Evolutionary conservation across 116 monocot species (phyloP).

Genomic region (Dioscorea cayenensis): DNA sequence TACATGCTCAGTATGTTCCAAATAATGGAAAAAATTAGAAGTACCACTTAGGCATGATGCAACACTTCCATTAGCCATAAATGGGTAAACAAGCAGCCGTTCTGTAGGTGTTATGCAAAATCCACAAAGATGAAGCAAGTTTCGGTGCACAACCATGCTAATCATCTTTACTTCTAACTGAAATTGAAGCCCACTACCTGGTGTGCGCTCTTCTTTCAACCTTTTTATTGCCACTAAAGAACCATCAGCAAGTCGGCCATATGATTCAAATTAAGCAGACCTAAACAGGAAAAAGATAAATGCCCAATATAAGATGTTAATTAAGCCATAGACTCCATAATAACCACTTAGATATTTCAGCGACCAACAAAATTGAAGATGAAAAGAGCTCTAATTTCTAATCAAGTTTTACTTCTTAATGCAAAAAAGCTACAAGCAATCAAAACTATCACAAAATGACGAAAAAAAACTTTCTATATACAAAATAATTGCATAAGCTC

Average conservation of each 20-base stretch:
- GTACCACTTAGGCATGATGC: slow-evolving; percentile 86
- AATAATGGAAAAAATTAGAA: not conserved
- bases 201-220: slow-evolving; percentile 83
- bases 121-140: slow-evolving; percentile 75
- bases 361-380: too few relatives aligned
- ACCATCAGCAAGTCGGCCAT: slow-evolving; percentile 71
- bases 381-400: too few relatives aligned
- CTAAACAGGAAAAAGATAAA: too few relatives aligned
- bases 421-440: not conserved
- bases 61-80: slow-evolving; percentile 96
- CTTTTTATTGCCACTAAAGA: slow-evolving; percentile 86
- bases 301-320: too few relatives aligned
- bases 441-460: too few relatives aligned
- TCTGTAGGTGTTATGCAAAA: slow-evolving; percentile 97
- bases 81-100: slow-evolving; percentile 89
- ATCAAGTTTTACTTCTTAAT: not conserved
- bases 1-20: not conserved
- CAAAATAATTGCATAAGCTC: not conserved
- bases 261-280: too few relatives aligned
- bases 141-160: slow-evolving; percentile 95
- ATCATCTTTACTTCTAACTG: slow-evolving; percentile 98
- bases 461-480: not conserved
- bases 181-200: slow-evolving; percentile 93
- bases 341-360: too few relatives aligned
- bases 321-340: too few relatives aligned